Percentiles rank a stretch among this genome's conserved stretches.
Conservation (phyloP, 495 filamentous ascomycete species). For the Podospora tetraspora region DNA sequence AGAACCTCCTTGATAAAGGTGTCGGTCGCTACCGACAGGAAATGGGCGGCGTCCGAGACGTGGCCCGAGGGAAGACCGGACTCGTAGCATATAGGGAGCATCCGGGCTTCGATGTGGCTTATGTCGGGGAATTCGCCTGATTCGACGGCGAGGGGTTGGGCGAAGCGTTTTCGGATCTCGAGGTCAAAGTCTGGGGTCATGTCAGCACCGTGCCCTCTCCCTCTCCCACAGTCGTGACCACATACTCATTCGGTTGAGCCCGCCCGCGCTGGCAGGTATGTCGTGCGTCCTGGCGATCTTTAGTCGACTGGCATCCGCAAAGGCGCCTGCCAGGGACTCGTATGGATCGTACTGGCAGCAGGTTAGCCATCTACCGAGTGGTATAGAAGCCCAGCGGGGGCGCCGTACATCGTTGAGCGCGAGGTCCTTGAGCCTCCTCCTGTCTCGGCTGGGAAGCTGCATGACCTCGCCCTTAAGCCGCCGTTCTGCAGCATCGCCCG, state of each 20-base stretch:
- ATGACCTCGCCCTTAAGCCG: constrained; percentile 90
- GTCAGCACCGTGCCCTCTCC: background rate
- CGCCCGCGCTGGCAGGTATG: constrained; percentile 78
- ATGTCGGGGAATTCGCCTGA: constrained; percentile 89
- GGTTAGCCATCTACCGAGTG: constrained; percentile 12
- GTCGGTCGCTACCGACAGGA: constrained; percentile 87
- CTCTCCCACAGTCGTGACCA: background rate
- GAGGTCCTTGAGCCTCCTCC: constrained; percentile 80
- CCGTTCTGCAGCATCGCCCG: constrained; percentile 86
- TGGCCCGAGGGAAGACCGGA: constrained; percentile 74
- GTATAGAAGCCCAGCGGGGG: background rate
- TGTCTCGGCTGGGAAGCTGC: constrained; percentile 79
- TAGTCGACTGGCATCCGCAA: constrained; percentile 64
- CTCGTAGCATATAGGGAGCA: constrained; percentile 94
- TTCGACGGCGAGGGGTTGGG: constrained; percentile 78
- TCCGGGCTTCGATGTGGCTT: constrained; percentile 71
- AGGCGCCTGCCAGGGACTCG: constrained; percentile 56
- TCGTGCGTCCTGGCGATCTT: constrained; percentile 65
- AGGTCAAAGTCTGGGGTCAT: constrained; percentile 67
- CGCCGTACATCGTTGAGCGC: constrained; percentile 47
- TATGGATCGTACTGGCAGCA: constrained; percentile 57
- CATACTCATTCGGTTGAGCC: constrained; percentile 84
- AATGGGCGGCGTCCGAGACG: constrained; percentile 65
- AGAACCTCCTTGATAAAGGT: constrained; percentile 88
- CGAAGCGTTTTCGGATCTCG: constrained; percentile 89